phyloP scores from a whole-genome alignment of 257 asterid genomes.

The Ilex asprella region DNA sequence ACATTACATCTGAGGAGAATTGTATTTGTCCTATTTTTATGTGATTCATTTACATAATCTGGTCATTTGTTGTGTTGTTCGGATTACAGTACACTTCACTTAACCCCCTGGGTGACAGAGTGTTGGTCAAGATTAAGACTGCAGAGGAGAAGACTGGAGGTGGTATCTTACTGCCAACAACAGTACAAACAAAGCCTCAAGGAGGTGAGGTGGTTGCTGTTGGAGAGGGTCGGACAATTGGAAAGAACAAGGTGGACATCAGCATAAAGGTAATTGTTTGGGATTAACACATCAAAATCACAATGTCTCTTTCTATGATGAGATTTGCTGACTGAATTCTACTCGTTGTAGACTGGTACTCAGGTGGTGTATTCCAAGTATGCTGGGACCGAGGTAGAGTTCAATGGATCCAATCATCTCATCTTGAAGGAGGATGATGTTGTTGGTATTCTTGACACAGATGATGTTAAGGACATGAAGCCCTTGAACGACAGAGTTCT shows the following conservation, averaged over 20 bases:
- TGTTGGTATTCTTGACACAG: slow-evolving; percentile 79
- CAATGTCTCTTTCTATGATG: not conserved
- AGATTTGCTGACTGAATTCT: slow-evolving; percentile 4
- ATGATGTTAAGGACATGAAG: slow-evolving; percentile 77
- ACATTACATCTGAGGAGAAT: no score
- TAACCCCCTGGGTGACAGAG: slow-evolving; percentile 93
- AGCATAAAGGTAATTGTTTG: slow-evolving; percentile 52
- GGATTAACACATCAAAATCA: not conserved
- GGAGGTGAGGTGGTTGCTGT: slow-evolving; percentile 95
- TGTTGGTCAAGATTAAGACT: slow-evolving; percentile 67
- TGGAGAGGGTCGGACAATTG: slow-evolving; percentile 87
- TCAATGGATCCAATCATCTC: slow-evolving; percentile 70
- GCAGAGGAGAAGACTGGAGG: slow-evolving; percentile 88
- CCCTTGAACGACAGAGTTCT: slow-evolving; percentile 89
- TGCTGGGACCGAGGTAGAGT: slow-evolving; percentile 96
- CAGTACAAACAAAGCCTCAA: slow-evolving; percentile 62
- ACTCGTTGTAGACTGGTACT: slow-evolving; percentile 53
- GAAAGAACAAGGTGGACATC: slow-evolving; percentile 68
- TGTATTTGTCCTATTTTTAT: no score
- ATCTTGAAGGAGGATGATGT: slow-evolving; percentile 93
- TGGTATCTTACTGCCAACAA: slow-evolving; percentile 77
- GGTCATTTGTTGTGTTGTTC: slow-evolving; percentile 6
- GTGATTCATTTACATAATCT: not conserved
- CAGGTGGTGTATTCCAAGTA: slow-evolving; percentile 85
- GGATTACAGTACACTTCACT: slow-evolving; percentile 70